Evolutionary conservation across 2,329 filamentous ascomycete species (phyloP).

Genomic region (Pestalotiopsis sp.): DNA sequence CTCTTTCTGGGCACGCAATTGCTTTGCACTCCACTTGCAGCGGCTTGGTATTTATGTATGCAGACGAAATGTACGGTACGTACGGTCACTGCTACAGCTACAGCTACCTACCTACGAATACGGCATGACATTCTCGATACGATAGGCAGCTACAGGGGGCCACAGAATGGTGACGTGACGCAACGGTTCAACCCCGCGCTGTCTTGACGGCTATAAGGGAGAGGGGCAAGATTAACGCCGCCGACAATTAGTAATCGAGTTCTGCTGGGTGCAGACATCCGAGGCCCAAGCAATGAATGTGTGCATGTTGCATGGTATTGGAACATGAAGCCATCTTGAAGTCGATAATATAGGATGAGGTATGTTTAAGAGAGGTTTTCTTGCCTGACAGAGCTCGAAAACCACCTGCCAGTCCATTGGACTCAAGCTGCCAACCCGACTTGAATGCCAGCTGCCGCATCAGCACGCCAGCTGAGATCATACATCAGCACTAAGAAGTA

Average conservation of each 20-base stretch:
- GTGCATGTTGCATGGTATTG: not conserved
- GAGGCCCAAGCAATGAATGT: not conserved
- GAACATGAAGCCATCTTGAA: not conserved
- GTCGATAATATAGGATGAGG: not conserved
- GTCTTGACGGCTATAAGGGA: not conserved
- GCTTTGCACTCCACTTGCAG: not conserved
- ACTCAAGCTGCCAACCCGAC: too few species aligned
- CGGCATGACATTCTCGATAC: not conserved
- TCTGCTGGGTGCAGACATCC: not conserved
- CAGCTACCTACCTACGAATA: not conserved
- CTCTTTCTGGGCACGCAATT: not conserved
- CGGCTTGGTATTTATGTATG: not conserved
- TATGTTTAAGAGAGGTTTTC: too few species aligned
- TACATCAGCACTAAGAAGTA: too few species aligned
- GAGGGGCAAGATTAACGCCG: not conserved
- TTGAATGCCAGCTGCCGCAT: too few species aligned
- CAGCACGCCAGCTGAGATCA: too few species aligned
- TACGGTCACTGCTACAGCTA: not conserved
- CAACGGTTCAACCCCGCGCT: not conserved
- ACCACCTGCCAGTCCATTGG: too few species aligned
- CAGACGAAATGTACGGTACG: not conserved
- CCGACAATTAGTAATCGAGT: not conserved
- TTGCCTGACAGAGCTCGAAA: too few species aligned
- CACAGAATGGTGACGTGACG: not conserved
- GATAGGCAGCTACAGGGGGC: constrained; percentile 1